These are phyloP conservation scores for Oryza punctata DNA, from an alignment of 176 grass and related monocot genomes.

Conservation along the genomic window DNA sequence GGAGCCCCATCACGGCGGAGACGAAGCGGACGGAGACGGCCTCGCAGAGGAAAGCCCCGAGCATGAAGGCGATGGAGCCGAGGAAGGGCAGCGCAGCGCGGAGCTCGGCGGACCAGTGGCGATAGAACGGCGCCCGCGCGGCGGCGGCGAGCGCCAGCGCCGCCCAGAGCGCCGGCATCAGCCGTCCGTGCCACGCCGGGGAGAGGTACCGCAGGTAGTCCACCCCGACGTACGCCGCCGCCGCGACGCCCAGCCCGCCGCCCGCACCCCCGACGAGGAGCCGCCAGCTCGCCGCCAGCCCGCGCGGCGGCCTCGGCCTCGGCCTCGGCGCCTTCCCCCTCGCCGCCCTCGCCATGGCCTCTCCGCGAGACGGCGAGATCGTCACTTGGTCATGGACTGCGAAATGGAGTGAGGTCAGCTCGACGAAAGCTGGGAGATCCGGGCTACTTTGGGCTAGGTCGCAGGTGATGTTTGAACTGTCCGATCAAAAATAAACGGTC, in stretches of 20 bases:
- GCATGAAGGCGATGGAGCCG: conserved; percentile 72
- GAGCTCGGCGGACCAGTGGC: conserved; percentile 79
- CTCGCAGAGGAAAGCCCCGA: conserved; percentile 67
- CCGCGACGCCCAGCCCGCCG: conserved; percentile 58
- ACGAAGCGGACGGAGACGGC: conserved; percentile 78
- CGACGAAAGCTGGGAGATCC: neutral
- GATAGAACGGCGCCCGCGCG: conserved; percentile 67
- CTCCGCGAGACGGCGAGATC: too few relatives aligned
- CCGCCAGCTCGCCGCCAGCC: neutral
- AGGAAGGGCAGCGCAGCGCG: conserved; percentile 75
- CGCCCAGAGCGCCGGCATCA: conserved; percentile 77
- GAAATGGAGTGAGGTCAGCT: neutral
- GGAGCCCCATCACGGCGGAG: conserved; percentile 80
- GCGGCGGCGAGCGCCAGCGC: conserved; percentile 60
- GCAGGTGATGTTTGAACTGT: neutral
- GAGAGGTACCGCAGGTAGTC: conserved; percentile 80
- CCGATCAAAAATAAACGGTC: neutral
- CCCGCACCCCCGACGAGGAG: conserved; percentile 17
- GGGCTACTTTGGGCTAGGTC: neutral
- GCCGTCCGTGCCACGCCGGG: conserved; percentile 68
- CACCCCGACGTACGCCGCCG: conserved; percentile 69
- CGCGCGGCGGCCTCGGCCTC: neutral
- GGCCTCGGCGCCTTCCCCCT: neutral
- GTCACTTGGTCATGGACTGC: neutral
- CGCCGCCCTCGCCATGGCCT: neutral